Percentiles rank a stretch among this genome's conserved stretches.
These are phyloP conservation scores for Gleditsia sinensis DNA, from an alignment of 306 rosid species.

Conservation along the genomic window DNA sequence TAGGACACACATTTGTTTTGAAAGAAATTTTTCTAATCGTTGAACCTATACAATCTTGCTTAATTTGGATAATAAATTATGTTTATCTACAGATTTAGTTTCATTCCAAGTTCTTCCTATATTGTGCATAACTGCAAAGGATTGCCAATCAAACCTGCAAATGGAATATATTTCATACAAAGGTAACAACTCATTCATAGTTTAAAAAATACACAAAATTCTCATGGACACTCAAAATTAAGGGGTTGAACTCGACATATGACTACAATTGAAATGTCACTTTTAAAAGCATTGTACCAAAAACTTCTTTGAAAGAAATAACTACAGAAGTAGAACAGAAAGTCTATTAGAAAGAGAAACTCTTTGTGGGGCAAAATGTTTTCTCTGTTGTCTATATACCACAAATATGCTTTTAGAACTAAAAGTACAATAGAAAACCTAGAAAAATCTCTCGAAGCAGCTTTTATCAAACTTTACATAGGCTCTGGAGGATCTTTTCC, in stretches of 20 bases:
- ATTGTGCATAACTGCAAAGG: not conserved
- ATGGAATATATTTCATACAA: not conserved
- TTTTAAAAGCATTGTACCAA: not conserved
- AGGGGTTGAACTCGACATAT: not conserved
- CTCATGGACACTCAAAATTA: not conserved
- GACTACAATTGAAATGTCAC: not conserved
- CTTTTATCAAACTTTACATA: not conserved
- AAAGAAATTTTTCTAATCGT: not conserved
- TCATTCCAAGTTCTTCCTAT: not conserved
- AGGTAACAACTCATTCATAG: not conserved
- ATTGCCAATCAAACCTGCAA: not conserved
- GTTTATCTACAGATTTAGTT: not conserved
- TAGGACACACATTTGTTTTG: not conserved
- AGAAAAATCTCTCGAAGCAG: not conserved
- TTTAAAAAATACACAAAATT: not conserved
- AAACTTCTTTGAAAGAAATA: not conserved
- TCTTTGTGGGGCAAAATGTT: not conserved
- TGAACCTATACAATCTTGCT: not conserved
- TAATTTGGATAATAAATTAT: not conserved
- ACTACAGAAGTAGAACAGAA: not conserved
- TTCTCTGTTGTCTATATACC: not conserved
- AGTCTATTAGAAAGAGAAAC: not conserved
- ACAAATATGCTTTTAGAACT: not conserved
- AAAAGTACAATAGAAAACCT: not conserved
- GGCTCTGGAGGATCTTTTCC: not conserved